Evolutionary conservation across 2,329 filamentous ascomycete genomes (phyloP).

Genomic region (Aspergillus sp.): DNA sequence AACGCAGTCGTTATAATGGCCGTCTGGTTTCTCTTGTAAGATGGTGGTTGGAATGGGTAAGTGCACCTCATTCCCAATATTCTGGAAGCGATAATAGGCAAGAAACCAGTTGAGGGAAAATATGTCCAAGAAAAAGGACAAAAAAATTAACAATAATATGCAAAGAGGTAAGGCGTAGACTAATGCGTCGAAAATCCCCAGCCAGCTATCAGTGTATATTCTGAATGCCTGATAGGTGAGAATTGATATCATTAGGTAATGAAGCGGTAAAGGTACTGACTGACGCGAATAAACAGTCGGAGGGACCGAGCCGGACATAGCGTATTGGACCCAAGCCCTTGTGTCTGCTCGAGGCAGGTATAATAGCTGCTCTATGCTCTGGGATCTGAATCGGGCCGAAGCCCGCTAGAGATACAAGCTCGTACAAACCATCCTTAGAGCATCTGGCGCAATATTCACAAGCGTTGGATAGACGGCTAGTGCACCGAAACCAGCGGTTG

Average conservation of each 20-base stretch:
- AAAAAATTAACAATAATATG: background rate
- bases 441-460: background rate
- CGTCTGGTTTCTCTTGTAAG: background rate
- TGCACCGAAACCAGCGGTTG: background rate
- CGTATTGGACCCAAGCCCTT: background rate
- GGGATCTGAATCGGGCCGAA: background rate
- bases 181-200: background rate
- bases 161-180: background rate
- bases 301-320: background rate
- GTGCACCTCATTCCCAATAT: background rate
- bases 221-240: background rate
- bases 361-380: background rate
- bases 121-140: background rate
- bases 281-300: background rate
- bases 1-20: background rate
- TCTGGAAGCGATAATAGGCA: background rate
- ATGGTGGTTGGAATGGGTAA: background rate
- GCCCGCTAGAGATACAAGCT: background rate
- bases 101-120: background rate
- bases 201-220: background rate
- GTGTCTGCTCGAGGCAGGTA: background rate
- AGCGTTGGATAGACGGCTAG: background rate
- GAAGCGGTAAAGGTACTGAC: background rate
- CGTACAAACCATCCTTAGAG: background rate
- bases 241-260: background rate